Conservation (phyloP, 768 basidiomycete species). For the Tylopilus rubrobrunneus region DNA sequence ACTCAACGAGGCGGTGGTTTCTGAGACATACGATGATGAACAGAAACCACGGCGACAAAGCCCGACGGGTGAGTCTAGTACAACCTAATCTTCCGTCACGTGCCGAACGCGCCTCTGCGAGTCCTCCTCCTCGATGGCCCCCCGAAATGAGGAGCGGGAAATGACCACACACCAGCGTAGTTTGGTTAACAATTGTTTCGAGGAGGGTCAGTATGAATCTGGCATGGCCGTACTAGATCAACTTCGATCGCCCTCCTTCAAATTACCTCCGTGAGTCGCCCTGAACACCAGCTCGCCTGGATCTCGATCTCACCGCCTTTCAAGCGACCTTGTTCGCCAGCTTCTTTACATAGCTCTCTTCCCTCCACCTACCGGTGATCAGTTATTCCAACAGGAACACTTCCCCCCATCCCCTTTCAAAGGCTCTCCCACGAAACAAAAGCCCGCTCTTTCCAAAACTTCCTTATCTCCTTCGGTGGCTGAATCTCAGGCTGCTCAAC, state of each 20-base stretch:
- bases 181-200: constrained; percentile 69
- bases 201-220: constrained; percentile 72
- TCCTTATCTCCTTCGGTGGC: constrained; percentile 40
- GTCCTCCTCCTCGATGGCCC: constrained; percentile 7
- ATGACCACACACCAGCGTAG: constrained; percentile 47
- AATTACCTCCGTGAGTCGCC: constrained; percentile 52
- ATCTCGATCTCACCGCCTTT: constrained; percentile 11
- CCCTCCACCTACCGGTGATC: constrained; percentile 34
- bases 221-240: constrained; percentile 62
- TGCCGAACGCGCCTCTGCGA: constrained; percentile 11
- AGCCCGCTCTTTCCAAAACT: constrained; percentile 36
- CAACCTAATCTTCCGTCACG: constrained; percentile 16
- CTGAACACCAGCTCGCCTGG: constrained; percentile 1
- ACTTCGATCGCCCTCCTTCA: constrained; percentile 53
- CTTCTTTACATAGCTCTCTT: constrained; percentile 70
- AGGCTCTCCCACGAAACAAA: constrained; percentile 48
- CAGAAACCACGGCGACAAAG: constrained; percentile 4
- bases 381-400: constrained; percentile 19
- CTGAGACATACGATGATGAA: background rate
- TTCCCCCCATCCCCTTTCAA: constrained; percentile 33
- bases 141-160: constrained; percentile 34
- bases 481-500: constrained; percentile 49
- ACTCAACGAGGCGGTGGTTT: constrained; percentile 18
- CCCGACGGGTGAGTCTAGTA: background rate
- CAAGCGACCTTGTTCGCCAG: constrained; percentile 57